phyloP scores from a whole-genome alignment of 2,329 filamentous ascomycete genomes.

The Hymenoscyphus fructigenus region DNA sequence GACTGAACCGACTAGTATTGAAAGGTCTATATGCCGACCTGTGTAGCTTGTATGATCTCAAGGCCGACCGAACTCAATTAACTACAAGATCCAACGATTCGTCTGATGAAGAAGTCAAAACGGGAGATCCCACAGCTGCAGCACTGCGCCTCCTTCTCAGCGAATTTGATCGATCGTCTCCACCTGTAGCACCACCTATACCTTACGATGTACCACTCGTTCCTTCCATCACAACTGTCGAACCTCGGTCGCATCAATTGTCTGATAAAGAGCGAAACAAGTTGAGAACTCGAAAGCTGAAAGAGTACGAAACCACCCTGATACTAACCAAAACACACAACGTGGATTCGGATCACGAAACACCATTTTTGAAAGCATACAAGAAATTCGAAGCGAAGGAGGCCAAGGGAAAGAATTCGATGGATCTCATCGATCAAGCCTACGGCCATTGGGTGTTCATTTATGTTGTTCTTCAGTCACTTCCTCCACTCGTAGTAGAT shows the following conservation, averaged over 20 bases:
- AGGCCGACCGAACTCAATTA: slow-evolving; percentile 75
- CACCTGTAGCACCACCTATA: slow-evolving; percentile 86
- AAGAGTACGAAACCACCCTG: slow-evolving; percentile 73
- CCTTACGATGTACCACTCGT: slow-evolving; percentile 85
- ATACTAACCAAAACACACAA: slow-evolving; percentile 83
- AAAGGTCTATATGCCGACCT: slow-evolving; percentile 83
- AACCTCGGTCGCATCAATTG: slow-evolving; percentile 62
- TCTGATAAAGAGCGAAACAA: slow-evolving; percentile 74
- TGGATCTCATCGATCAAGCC: slow-evolving; percentile 69
- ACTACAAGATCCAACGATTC: slow-evolving; percentile 72
- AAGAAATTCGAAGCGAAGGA: slow-evolving; percentile 70
- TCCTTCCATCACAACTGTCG: slow-evolving; percentile 66
- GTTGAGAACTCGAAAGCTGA: slow-evolving; percentile 68
- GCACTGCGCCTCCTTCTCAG: slow-evolving; percentile 77
- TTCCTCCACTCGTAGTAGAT: slow-evolving; percentile 77
- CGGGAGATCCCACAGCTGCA: slow-evolving; percentile 60
- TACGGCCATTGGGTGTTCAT: slow-evolving; percentile 81
- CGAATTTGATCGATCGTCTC: slow-evolving; percentile 86
- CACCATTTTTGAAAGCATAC: slow-evolving; percentile 69
- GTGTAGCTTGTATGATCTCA: slow-evolving; percentile 80
- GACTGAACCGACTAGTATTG: slow-evolving; percentile 81
- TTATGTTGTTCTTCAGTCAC: slow-evolving; percentile 73
- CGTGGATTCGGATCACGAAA: slow-evolving; percentile 60
- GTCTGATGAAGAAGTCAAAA: slow-evolving; percentile 50
- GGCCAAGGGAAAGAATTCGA: slow-evolving; percentile 59